Base-by-base conservation (phyloP, 805 yeast genomes). In the Candida ulmi region DNA sequence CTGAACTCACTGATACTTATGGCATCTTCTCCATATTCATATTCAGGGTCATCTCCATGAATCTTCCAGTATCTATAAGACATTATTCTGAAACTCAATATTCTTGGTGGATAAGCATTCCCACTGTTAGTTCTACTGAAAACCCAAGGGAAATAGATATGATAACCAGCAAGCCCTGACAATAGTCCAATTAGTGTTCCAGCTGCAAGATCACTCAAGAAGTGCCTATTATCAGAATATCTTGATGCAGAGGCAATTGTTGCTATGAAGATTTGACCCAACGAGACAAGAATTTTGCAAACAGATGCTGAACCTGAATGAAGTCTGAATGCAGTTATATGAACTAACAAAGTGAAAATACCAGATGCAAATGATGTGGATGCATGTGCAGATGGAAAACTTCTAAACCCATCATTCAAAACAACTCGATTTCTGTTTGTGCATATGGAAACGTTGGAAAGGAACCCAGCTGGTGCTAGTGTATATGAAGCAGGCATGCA, bases 381-480 rank as follows among this genome's bases (percentile, higher is more conserved):
- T 1, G 80, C 65, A 50, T 76, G 82, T 1, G 80, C 82, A 36
- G 78, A 72, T 2, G 82, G 82, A 35, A 78, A 74, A 21, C 78
- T 71, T 46, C 78, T 63, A 50, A 74, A 71, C 1, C 81, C 82
- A 49, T 75, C 80, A 49, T 57, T 51, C 16, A 76, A 52, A 3
- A 62, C 41, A 13, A 43, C 48, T 4, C 52, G 17, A 37, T 71
- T 50, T 1, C 54, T 50, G 19, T 70, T 63, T 1, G 72, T 61
- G 51, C 82, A 77, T 1, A 71, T 68, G 11, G 63, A 69, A 19
- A 75, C 74, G 35, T 58, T 64, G 15, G 69, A 70, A 45, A 76
- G 45, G 0, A 62, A 54, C 28, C 65, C 62, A 16, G 54, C 49
- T 9, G 51, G 45, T 8, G 71, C 69, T 3, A 66, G 44, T 21